Evolutionary conservation across 2,329 filamentous ascomycete genomes (phyloP), one percentile per base, ranked within the genome.

Genomic region (Sporothrix brasiliensis): DNA sequence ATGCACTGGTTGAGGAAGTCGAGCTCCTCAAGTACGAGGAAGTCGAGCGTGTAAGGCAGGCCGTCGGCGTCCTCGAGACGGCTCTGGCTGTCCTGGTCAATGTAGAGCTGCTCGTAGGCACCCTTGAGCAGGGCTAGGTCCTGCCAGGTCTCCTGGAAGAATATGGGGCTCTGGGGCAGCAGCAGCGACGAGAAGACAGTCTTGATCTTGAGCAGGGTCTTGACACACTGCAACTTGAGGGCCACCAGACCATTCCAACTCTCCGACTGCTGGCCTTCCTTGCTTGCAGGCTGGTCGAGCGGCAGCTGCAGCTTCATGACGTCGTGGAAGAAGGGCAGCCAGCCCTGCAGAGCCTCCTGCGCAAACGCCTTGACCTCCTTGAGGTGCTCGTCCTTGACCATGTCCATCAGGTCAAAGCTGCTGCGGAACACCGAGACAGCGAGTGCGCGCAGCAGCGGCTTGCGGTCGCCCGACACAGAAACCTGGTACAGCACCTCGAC

Each of bases 401-500:
- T 97, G 81, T 98, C 93, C 82, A 99, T 88, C 70, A 95, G 92
- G 78, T 98, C 93, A 79, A 99, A 97, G 80, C 93, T 97, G 65
- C 89, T 89, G 70, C 93, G 88, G 84, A 98, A 97, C 71, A 97
- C 92, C 53, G 91, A 92, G 54, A 98, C 91, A 52, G 95, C 92
- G 75, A 98, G 84, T 41, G 93, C 93, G 72, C 95, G 88, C 71
- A 97, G 84, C 72, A 88, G 88, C 11, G 91, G 86, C 77, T 92
- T 93, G 75, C 92, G 88, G 72, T 85, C 85, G 71, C 91, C 87
- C 78, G 92, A 92, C 70, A 92, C 85, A 16, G 94, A 93, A 50
- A 97, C 91, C 75, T 92, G 87, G 79, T 93, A 95, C 44, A 97
- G 87, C 67, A 91, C 89, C 76, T 90, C 91, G 77, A 97, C 89